Evolutionary conservation across 2,329 filamentous ascomycete species (phyloP), one percentile per base, ranked within the genome.

Genomic region (Raffaelea arxii): DNA sequence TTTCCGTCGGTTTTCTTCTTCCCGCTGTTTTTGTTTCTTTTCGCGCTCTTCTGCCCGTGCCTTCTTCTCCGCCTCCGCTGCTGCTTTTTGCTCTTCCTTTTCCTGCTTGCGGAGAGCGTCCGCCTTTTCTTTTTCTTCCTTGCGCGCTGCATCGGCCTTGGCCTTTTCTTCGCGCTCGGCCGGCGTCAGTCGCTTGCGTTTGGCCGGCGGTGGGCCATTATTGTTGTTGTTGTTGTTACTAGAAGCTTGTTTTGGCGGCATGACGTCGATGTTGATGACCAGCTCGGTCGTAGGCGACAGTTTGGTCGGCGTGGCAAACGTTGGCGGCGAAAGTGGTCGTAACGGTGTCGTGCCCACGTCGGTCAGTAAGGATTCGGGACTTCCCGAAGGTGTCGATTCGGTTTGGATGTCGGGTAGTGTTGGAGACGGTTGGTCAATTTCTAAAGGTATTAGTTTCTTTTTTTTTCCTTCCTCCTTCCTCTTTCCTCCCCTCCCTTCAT

Each of bases 181-280:
- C 1, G 61, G 50, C 3, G 67, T 73, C 18, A 69, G 58, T 7
- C 64, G 64, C 52, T 70, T 72, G 43, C 73, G 76, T 53, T 74
- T 76, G 23, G 62, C 54, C 2, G 63, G 53, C 4, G 60, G 58
- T 25, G 60, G 60, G 37, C 21, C 6, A 18, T 16, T 19, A n/a
- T 22, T 25, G 27, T 41, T 22, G 40, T 39, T 37, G 16, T 30
- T 27, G 36, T 18, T 41, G 38, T 9, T 11, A 27, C n/a, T 6
- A 42, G 46, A 10, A 44, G 41, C 4, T 25, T 24, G 21, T 6
- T 10, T 25, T 1, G 38, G 12, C 3, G 47, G 47, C 12, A 41
- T 25, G 4, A 43, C 37, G 37, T 44, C 48, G 25, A 52, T 53
- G 40, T 44, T 30, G 36, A 53, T 49, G 19, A 53, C 48, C 2